phyloP scores from a whole-genome alignment of 148 eudicot genomes.

The Oxyria digyna region DNA sequence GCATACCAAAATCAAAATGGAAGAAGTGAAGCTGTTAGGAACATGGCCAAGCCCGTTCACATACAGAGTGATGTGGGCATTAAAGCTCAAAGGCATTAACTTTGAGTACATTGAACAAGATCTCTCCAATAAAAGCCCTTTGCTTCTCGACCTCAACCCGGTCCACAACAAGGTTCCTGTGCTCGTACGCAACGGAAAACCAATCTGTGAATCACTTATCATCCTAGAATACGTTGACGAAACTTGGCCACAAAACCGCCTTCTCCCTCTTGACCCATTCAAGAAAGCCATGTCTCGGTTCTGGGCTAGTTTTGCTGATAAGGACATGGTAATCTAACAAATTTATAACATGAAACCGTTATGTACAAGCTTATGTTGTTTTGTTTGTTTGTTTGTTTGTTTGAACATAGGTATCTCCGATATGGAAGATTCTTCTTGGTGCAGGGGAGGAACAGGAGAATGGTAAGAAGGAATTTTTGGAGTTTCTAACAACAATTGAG shows the following conservation, averaged over 20 bases:
- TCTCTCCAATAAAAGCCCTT: conserved; percentile 12
- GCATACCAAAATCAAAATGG: background rate
- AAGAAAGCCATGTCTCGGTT: conserved; percentile 14
- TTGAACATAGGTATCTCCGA: conserved; percentile 6
- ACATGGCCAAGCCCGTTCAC: conserved; percentile 18
- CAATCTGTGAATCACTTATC: conserved; percentile 18
- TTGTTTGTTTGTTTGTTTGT: background rate
- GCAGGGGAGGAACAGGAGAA: conserved; percentile 17
- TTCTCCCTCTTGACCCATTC: conserved; percentile 17
- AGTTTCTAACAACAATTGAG: background rate
- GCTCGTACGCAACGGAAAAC: conserved; percentile 15
- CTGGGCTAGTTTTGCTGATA: conserved; percentile 19
- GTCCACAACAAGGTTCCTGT: conserved; percentile 19
- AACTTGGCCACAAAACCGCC: conserved; percentile 18
- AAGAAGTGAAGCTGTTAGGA: conserved; percentile 12
- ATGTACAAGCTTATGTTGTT: too few species aligned
- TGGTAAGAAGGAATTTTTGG: conserved; percentile 13
- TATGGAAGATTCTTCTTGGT: conserved; percentile 8
- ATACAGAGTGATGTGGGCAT: conserved; percentile 15
- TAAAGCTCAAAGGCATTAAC: conserved; percentile 18
- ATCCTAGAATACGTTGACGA: conserved; percentile 20
- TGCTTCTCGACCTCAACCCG: conserved; percentile 13
- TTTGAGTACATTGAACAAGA: conserved; percentile 17
- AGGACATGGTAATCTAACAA: conserved; percentile 11
- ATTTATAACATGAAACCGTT: background rate